Conservation (phyloP, 306 rosid species). For the Ochetophila trinervis region DNA sequence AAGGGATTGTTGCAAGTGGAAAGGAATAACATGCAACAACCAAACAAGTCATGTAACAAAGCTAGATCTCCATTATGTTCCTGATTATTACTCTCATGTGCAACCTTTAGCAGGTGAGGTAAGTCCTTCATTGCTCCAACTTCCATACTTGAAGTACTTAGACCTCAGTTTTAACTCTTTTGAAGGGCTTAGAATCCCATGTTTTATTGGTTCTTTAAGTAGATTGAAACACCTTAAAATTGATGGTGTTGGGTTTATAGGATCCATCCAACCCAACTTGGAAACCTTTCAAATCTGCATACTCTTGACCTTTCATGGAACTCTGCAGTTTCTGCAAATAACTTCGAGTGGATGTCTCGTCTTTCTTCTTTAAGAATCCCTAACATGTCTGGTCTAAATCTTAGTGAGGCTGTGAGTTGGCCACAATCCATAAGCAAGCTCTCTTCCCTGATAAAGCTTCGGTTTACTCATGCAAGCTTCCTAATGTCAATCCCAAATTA, state of each 20-base stretch:
- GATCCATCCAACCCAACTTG: slow-evolving; percentile 11
- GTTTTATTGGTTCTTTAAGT: slow-evolving; percentile 9
- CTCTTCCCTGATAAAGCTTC: slow-evolving; percentile 14
- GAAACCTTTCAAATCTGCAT: slow-evolving; percentile 19
- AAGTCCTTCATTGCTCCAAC: slow-evolving; percentile 19
- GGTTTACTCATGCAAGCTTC: slow-evolving; percentile 9
- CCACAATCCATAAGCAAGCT: slow-evolving; percentile 6
- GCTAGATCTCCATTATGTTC: slow-evolving; percentile 5
- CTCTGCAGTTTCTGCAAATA: neutral
- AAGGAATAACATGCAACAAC: slow-evolving; percentile 16
- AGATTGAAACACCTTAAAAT: slow-evolving; percentile 14
- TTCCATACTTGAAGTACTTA: slow-evolving; percentile 6
- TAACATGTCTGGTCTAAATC: slow-evolving; percentile 7
- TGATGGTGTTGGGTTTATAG: neutral
- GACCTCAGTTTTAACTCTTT: slow-evolving; percentile 22
- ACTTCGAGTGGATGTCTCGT: slow-evolving; percentile 24
- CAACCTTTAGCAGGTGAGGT: slow-evolving; percentile 10
- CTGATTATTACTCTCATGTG: neutral
- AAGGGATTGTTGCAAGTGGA: slow-evolving; percentile 26
- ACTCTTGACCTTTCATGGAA: slow-evolving; percentile 12
- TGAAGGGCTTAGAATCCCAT: slow-evolving; percentile 4
- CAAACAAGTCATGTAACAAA: slow-evolving; percentile 14
- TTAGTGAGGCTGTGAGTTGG: slow-evolving; percentile 16
- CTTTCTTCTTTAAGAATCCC: slow-evolving; percentile 22
- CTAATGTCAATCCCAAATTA: neutral